Evolutionary conservation across 768 basidiomycete species (phyloP).

Genomic region (Mycena chlorophos): DNA sequence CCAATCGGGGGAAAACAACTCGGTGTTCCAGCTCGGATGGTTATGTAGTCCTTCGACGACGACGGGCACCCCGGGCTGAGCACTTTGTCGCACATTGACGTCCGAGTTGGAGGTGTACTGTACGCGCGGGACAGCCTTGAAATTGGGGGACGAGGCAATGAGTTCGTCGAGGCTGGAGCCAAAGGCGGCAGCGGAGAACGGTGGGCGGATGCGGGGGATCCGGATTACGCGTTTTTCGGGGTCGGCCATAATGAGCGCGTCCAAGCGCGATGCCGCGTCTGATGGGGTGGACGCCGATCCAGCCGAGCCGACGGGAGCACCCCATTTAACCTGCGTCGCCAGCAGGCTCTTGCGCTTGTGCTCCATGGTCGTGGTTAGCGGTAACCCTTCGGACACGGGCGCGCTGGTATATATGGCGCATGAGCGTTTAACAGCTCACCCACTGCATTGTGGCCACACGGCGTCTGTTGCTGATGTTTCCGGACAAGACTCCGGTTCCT

Average conservation of each 20-base stretch:
- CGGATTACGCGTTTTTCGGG: neutral
- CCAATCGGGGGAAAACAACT: constrained; percentile 58
- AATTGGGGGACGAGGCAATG: constrained; percentile 39
- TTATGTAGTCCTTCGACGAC: constrained; percentile 65
- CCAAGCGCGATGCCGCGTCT: neutral
- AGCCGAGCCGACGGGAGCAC: constrained; percentile 19
- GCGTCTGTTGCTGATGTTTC: too few relatives aligned
- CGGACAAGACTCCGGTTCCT: too few relatives aligned
- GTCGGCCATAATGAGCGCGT: constrained; percentile 11
- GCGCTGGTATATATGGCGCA: too few relatives aligned
- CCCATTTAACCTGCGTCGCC: constrained; percentile 19
- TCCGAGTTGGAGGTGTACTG: constrained; percentile 28
- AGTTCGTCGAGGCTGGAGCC: constrained; percentile 52
- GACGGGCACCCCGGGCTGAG: constrained; percentile 50
- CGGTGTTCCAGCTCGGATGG: constrained; percentile 52
- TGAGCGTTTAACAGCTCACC: too few relatives aligned
- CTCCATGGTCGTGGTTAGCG: constrained; percentile 21
- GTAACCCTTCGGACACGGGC: too few relatives aligned
- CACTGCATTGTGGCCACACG: neutral
- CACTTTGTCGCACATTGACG: constrained; percentile 26
- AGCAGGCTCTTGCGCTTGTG: constrained; percentile 25
- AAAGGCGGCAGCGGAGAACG: constrained; percentile 44
- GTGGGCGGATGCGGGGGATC: constrained; percentile 2
- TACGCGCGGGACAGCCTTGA: constrained; percentile 43
- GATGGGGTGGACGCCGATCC: neutral